These are phyloP conservation scores for Macroventuria anomochaeta DNA, from an alignment of 2,329 filamentous ascomycete species.

Conservation along the genomic window DNA sequence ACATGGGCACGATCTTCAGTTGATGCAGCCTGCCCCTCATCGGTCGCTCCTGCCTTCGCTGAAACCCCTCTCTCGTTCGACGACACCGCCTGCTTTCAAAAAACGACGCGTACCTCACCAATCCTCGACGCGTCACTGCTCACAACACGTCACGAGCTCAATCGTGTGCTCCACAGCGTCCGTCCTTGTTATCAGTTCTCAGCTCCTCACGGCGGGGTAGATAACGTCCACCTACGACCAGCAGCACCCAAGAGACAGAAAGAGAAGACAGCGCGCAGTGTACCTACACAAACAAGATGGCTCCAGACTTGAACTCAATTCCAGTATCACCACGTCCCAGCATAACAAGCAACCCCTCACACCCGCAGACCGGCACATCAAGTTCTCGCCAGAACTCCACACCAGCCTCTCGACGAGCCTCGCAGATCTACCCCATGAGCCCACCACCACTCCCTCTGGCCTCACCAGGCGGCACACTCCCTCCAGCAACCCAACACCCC, in stretches of 20 bases:
- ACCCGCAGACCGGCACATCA: slow-evolving; percentile 35
- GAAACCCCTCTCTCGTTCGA: slow-evolving; percentile 16
- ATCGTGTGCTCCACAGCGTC: background rate
- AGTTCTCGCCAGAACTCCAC: slow-evolving; percentile 34
- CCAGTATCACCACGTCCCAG: slow-evolving; percentile 46
- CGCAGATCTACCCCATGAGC: slow-evolving; percentile 56
- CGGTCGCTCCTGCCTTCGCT: slow-evolving; percentile 20
- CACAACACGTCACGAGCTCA: slow-evolving; percentile 3
- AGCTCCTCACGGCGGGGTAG: slow-evolving; percentile 16
- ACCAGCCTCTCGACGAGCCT: slow-evolving; percentile 40
- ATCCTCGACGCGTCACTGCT: slow-evolving; percentile 2
- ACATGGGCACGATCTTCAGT: slow-evolving; percentile 13
- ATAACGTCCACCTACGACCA: background rate
- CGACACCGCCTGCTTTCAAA: slow-evolving; percentile 5
- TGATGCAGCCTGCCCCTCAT: slow-evolving; percentile 29
- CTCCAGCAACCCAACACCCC: slow-evolving; percentile 36
- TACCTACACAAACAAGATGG: slow-evolving; percentile 48
- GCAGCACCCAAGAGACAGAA: background rate
- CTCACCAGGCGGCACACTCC: slow-evolving; percentile 42
- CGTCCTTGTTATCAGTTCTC: slow-evolving; percentile 3
- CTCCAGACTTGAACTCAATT: slow-evolving; percentile 57
- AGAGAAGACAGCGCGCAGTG: background rate
- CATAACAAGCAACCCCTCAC: slow-evolving; percentile 25
- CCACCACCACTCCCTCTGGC: slow-evolving; percentile 53
- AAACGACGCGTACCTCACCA: slow-evolving; percentile 18